Percentiles rank a stretch among this genome's conserved stretches.
Evolutionary conservation across 2,329 filamentous ascomycete species (phyloP).

Genomic region (Alternaria arborescens): DNA sequence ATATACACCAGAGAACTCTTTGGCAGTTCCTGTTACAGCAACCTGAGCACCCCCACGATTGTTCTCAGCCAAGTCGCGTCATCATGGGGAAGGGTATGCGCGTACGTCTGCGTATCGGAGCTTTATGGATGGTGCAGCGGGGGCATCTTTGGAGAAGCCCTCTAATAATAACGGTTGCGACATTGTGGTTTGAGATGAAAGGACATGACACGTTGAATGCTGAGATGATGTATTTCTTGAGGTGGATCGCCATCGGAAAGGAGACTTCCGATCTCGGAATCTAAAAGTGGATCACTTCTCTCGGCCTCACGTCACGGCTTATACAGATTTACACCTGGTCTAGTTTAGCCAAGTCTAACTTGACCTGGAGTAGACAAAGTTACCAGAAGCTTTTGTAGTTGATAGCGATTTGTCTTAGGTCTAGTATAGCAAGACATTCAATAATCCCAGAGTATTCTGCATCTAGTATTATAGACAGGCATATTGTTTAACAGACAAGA

Average conservation of each 20-base stretch:
- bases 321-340: too few species aligned
- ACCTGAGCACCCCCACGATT: conserved; percentile 25
- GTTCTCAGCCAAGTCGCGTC: background rate
- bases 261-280: background rate
- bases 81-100: background rate
- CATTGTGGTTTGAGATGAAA: background rate
- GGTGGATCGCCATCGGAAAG: background rate
- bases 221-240: background rate
- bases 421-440: too few species aligned
- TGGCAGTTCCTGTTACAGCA: conserved; percentile 45
- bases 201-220: background rate
- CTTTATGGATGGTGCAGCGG: background rate
- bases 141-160: background rate
- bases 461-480: too few species aligned
- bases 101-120: conserved; percentile 12
- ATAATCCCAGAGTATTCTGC: too few species aligned
- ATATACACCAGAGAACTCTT: conserved; percentile 61
- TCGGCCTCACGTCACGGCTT: background rate
- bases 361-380: accelerated
- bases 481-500: too few species aligned
- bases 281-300: background rate
- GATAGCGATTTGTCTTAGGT: too few species aligned
- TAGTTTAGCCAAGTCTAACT: too few species aligned
- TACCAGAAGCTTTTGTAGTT: too few species aligned
- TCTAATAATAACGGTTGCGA: background rate